These are phyloP conservation scores for Ramaria rubella DNA, from an alignment of 768 basidiomycete species.

Conservation along the genomic window DNA sequence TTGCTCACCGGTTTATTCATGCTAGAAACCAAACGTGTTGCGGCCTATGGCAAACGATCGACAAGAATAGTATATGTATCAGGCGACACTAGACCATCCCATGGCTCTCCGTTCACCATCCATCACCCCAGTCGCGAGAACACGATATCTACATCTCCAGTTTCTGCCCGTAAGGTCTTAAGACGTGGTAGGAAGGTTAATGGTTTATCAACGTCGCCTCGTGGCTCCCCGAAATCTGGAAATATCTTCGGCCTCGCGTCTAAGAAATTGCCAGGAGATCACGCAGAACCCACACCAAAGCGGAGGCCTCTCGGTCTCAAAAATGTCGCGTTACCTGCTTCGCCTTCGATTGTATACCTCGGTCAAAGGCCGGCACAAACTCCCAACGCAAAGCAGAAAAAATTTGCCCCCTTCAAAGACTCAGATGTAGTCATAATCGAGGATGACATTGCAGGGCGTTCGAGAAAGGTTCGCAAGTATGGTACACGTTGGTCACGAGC, in stretches of 20 bases:
- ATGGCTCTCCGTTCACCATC: background rate
- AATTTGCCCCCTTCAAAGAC: constrained; percentile 5
- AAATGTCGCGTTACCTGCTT: background rate
- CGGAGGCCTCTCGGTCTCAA: background rate
- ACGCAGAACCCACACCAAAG: background rate
- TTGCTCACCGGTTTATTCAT: background rate
- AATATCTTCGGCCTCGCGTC: background rate
- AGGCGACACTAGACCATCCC: background rate
- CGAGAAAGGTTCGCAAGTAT: background rate
- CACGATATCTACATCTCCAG: background rate
- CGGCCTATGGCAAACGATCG: constrained; percentile 2
- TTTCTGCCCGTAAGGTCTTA: background rate
- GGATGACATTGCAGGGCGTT: background rate
- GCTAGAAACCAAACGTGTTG: constrained; percentile 6
- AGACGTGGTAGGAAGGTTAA: constrained; percentile 2
- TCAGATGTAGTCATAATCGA: background rate
- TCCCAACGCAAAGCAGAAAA: background rate
- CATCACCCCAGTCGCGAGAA: background rate
- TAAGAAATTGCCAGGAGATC: background rate
- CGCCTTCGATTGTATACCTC: constrained; percentile 8
- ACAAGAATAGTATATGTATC: constrained; percentile 6
- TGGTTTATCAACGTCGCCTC: constrained; percentile 8
- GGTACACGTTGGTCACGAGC: background rate
- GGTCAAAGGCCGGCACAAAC: background rate
- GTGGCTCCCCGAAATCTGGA: constrained; percentile 3